Evolutionary conservation across 2,329 filamentous ascomycete species (phyloP), one percentile per base, ranked within the genome.

Genomic region (Fusarium concolor): DNA sequence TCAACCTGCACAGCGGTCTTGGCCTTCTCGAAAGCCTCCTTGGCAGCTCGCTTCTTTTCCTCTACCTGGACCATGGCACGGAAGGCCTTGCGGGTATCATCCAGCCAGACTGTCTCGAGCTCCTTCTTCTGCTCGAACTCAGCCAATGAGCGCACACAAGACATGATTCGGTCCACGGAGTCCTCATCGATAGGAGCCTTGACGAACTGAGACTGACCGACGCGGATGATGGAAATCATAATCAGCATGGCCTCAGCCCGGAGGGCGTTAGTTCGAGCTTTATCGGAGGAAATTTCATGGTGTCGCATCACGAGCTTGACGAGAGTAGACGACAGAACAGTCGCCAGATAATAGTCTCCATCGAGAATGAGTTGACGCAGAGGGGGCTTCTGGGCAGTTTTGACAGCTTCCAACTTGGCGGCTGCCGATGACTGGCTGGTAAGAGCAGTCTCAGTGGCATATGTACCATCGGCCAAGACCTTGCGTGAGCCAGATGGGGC

Each of bases 301-400:
- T 98, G 94, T 53, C 96, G 92, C 94, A 99, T 97, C 50, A 99
- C 96, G 55, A 99, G 87, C 82, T 99, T 99, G 17, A 96, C 97
- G 59, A 99, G 87, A 2, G 95, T 97, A 10, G 94, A 96, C 2
- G 95, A 95, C n/a, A 99, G 87, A 10, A 98, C 96, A 2, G 96
- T 93, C 5, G 94, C 92, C 42, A 99, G 86, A 78, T 97, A 99
- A 82, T 97, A 99, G 80, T 99, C 96, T 58, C 96, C 96, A 72
- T 99, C 96, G 35, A 99, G 88, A 61, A 99, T 97, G 56, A 97
- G 90, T 77, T 97, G 94, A 70, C 96, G 89, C 73, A 99, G 86
- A 29, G 96, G 96, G 8, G 96, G 96, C 81, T 99, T 99, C 79
- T 96, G 93, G 5, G 96, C 96, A 65, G 96, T 92, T 82, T 98